phyloP scores from a whole-genome alignment of 2,329 filamentous ascomycete genomes.

The Cryphonectria carpinicola region DNA sequence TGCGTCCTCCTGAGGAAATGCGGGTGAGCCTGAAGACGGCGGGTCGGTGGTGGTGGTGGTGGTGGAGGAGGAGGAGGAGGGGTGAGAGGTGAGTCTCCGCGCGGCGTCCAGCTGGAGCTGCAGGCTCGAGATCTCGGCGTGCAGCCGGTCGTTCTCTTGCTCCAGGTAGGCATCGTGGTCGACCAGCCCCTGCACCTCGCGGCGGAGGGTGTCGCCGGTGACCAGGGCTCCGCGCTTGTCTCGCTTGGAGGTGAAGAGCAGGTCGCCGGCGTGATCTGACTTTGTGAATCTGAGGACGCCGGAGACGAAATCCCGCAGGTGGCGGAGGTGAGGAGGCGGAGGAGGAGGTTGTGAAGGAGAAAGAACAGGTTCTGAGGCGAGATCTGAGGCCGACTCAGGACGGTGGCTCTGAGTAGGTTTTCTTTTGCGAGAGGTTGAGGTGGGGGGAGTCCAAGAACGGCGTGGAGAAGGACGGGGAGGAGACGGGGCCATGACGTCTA shows the following conservation, averaged over 20 bases:
- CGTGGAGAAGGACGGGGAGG: background rate
- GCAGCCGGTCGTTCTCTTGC: constrained; percentile 56
- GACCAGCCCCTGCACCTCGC: constrained; percentile 59
- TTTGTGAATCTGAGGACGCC: constrained; percentile 38
- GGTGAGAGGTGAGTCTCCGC: constrained; percentile 37
- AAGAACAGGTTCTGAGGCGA: constrained; percentile 35
- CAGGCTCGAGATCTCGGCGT: constrained; percentile 55
- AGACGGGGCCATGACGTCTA: background rate
- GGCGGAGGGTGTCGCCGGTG: constrained; percentile 64
- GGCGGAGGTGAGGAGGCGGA: constrained; percentile 60
- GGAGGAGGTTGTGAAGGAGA: constrained; percentile 45
- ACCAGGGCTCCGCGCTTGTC: constrained; percentile 59
- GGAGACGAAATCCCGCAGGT: constrained; percentile 54
- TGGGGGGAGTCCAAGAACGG: too few relatives aligned
- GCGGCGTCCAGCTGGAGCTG: constrained; percentile 52
- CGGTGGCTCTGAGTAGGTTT: background rate
- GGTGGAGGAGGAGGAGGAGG: constrained; percentile 7
- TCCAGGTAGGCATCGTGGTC: constrained; percentile 61
- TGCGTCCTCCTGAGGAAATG: constrained; percentile 29
- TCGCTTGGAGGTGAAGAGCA: constrained; percentile 47
- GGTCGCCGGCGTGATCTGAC: constrained; percentile 38
- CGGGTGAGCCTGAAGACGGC: too few relatives aligned
- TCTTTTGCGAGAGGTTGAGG: too few relatives aligned
- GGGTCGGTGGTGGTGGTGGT: too few relatives aligned
- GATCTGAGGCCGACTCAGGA: too few relatives aligned